Evolutionary conservation across 371 early-diverging fungal genomes (phyloP).

Genomic region (Entomophthora muscae): DNA sequence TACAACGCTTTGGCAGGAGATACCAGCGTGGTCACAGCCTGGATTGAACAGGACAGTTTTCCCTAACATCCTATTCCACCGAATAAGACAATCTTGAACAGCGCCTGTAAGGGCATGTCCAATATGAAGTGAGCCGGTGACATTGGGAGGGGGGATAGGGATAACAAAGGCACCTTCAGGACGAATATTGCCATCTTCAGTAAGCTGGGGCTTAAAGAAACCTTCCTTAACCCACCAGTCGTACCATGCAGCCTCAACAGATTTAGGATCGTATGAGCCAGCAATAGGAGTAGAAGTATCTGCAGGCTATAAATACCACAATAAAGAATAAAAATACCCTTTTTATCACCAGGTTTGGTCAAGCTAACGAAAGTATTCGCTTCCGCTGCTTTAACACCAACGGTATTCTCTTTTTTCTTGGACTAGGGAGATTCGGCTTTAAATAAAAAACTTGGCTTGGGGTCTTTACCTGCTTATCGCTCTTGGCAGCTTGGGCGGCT

Average conservation of each 20-base stretch:
- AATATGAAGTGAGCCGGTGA: slow-evolving; percentile 97
- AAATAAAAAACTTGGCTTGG: not conserved
- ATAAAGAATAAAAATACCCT: slow-evolving; percentile 22
- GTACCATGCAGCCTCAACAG: slow-evolving; percentile 96
- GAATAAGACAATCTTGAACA: slow-evolving; percentile 92
- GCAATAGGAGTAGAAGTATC: slow-evolving; percentile 72
- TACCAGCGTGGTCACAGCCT: slow-evolving; percentile 99
- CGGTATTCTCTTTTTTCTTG: slow-evolving; percentile 37
- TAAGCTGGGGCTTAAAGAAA: slow-evolving; percentile 76
- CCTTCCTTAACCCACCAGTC: slow-evolving; percentile 82
- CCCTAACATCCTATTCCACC: slow-evolving; percentile 98
- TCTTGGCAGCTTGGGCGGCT: slow-evolving; percentile 28
- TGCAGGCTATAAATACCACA: slow-evolving; percentile 11
- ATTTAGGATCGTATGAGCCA: slow-evolving; percentile 71
- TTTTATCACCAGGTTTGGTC: slow-evolving; percentile 84
- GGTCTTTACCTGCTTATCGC: not conserved
- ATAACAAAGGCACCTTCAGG: slow-evolving; percentile 82
- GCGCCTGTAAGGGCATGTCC: slow-evolving; percentile 97
- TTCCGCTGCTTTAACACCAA: slow-evolving; percentile 26
- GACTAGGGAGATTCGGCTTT: not conserved
- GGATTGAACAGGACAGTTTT: slow-evolving; percentile 90
- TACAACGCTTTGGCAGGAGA: slow-evolving; percentile 97
- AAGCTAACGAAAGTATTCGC: slow-evolving; percentile 46
- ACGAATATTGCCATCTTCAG: slow-evolving; percentile 46
- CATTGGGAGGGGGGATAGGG: slow-evolving; percentile 98